phyloP scores from a whole-genome alignment of 2,329 filamentous ascomycete species.

The Pochonia chlamydosporia region DNA sequence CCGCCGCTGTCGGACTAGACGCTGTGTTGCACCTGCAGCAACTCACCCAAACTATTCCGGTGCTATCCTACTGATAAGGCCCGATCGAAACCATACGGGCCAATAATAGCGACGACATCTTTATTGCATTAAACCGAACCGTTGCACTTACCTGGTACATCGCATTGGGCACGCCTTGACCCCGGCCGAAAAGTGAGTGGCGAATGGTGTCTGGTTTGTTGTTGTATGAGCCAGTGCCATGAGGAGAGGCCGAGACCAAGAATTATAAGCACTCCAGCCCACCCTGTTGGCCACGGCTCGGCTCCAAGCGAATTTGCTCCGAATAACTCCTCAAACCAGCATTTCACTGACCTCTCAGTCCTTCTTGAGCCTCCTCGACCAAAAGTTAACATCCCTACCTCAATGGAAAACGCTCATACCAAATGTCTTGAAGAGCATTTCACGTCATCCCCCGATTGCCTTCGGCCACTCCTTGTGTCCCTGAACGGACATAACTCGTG shows the following conservation, averaged over 20 bases:
- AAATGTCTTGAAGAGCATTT: conserved; percentile 12
- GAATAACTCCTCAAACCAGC: too few species aligned
- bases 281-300: background rate
- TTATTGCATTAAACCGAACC: background rate
- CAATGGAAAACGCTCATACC: conserved; percentile 10
- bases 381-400: background rate
- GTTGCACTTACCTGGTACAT: background rate
- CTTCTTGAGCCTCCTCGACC: background rate
- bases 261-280: background rate
- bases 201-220: background rate
- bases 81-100: background rate
- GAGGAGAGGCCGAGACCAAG: too few species aligned
- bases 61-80: background rate
- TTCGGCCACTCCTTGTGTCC: conserved; percentile 22
- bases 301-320: too few species aligned
- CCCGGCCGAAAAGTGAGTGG: conserved; percentile 1
- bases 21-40: too few species aligned
- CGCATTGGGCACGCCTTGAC: background rate
- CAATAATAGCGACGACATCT: background rate
- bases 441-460: conserved; percentile 8
- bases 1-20: too few species aligned
- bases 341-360: background rate
- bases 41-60: too few species aligned
- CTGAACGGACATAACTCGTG: conserved; percentile 30
- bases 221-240: too few species aligned